Base-by-base conservation (phyloP, 2,329 filamentous ascomycete species). In the Epicoccum nigrum region DNA sequence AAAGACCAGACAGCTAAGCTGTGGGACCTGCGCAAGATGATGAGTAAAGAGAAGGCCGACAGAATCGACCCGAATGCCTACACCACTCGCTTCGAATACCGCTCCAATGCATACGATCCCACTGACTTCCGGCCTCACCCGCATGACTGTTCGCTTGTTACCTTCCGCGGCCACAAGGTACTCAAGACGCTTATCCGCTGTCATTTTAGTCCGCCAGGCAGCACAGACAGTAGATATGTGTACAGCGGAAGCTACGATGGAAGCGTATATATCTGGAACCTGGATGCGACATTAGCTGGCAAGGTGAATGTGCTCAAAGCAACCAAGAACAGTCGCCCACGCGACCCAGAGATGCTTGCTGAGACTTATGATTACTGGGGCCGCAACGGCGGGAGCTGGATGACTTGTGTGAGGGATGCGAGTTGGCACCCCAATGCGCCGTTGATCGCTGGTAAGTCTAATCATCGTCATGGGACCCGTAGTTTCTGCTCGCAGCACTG, bases 1-100 rank as follows among this genome's bases (percentile, higher is more conserved):
- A 99, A 97, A 70, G 94, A 99, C 68, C 94, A 97, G 73, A 93
- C 87, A 33, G 96, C 96, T 85, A 97, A 97, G 75, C 81, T 99
- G 0, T 99, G 94, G 94, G 94, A 99, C 71, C 72, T 97, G 48
- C 83, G 93, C 43, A 95, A 90, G 81, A 93, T 92, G 81, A 89
- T 94, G 79, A 86, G 86, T 4, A 87, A 88, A 1, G 81, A 86
- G 27, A 77, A 81, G 44, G 89, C 85, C 52, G 78, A 81, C 37
- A 74, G 78, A 25, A 76, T 86, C 45, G 79, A 86, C 54, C 80
- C 83, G 4, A 75, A 78, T n/a, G 74, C 78, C 32, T 79, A 83
- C 63, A 84, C 82, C 1, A 84, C 81, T 35, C 79, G 82, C 54
- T 93, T 90, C 66, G 90, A 94, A 71, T 94, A 93, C 71, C 85